Evolutionary conservation across 2,329 filamentous ascomycete genomes (phyloP), one percentile per base, ranked within the genome.

Genomic region (Alternaria panax): DNA sequence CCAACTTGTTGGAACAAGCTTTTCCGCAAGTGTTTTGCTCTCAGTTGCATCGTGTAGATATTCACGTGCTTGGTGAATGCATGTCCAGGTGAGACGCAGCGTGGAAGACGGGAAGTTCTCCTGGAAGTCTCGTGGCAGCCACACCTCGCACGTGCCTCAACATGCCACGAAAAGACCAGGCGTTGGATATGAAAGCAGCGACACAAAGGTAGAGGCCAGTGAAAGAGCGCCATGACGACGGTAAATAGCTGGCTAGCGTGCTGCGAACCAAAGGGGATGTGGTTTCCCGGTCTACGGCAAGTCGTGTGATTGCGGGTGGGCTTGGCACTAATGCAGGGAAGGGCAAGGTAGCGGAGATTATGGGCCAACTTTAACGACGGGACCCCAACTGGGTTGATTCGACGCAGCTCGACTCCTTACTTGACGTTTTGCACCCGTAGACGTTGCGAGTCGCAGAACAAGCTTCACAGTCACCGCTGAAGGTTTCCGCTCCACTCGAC

Each of bases 301-400:
- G 56, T 43, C 51, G 36, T 38, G 48, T 41, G 38, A 24, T 41
- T 34, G 64, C 54, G 47, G 56, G 40, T 22, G 47, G 54, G 56
- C 64, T 67, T 63, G 63, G 64, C 62, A 51, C 56, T 55, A 51
- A 64, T 66, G 63, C 65, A 67, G 63, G 64, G 60, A 50, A 59
- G 59, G 45, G 27, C 59, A 50, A 34, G 45, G 50, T 52, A 53
- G 54, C 57, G 36, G 59, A 67, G 54, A 62, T 64, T 66, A 59
- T 45, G 53, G 52, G 51, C 28, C 58, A 63, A 64, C 54, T 66
- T 51, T 59, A 62, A 52, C 54, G 57, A 57, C 51, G 54, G 54
- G 60, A 65, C 46, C 50, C 57, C 56, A 30, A 57, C 43, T 42
- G 45, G 51, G 53, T 55, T 54, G 42, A 40, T 52, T 22, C 51